Evolutionary conservation across 139 green algal genomes (phyloP), one percentile per base, ranked within the genome.

Genomic region (Desmodesmus armatus): DNA sequence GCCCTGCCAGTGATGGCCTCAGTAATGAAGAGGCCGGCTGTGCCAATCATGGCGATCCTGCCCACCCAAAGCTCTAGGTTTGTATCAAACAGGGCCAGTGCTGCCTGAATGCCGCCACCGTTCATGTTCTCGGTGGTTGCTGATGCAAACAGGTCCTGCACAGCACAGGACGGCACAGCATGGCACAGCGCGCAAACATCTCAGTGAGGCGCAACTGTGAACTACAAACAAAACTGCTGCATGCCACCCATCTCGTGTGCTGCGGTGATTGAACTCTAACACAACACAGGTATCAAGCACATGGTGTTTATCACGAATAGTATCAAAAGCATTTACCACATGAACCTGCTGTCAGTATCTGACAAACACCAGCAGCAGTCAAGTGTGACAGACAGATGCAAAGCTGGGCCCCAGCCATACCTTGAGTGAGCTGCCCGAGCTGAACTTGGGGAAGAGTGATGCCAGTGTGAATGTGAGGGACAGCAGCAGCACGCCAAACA

Each of bases 1-100:
- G 82, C 69, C 71, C 92, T 89, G 39, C 89, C 89, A 44, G 88
- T 90, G 58, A 92, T 27, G 2, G 73, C 63, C 84, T 93, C 90
- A 5, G 75, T 71, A 0, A 39, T 60, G 0, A 89, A 1, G 31
- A 92, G 84, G 37, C 90, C 90, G 3, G 73, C 76, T 11, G 92
- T 55, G 41, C 90, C 90, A 7, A 93, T 84, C 90, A 93, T 93
- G 27, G 90, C 90, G 37, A 92, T 35, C 25, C 90, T 85, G 44
- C 90, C 90, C 0, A 84, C 74, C 90, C 88, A 92, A 21, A 93
- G 78, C 88, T 93, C 90, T 0, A 82, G 29, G 76, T 87, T 90
- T 11, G 74, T 85, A 65, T 93, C 90, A 67, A 93, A 93, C 29
- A 90, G 60, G 3, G 37, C 80, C 44, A 93, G 66, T 5, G 71